Conservation (phyloP, 192 early-diverging fungal species). For the Dissophora globulifera region DNA sequence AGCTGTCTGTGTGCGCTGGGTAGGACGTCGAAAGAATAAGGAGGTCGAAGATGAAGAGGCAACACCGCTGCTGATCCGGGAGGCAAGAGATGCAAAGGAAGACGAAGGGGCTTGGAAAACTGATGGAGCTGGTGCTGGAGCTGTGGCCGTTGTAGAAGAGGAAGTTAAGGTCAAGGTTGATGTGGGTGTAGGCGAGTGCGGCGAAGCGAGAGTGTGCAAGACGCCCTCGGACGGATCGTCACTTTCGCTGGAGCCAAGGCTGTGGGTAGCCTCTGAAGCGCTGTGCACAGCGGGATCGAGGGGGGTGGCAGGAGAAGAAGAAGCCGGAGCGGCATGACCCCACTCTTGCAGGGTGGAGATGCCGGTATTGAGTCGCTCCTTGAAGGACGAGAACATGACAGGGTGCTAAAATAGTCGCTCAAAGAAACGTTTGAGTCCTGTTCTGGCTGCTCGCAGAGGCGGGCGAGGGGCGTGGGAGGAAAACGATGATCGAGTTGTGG, state of each 20-base stretch:
- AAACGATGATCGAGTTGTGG: no score
- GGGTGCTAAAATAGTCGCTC: background rate
- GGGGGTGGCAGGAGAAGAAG: background rate
- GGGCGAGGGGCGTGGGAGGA: no score
- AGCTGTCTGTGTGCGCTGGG: slow-evolving; percentile 2
- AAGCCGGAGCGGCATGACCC: background rate
- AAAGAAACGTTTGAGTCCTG: no score
- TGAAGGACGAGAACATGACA: slow-evolving; percentile 45
- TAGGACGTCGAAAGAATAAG: slow-evolving; percentile 36
- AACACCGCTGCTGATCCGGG: slow-evolving; percentile 27
- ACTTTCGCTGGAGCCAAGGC: background rate
- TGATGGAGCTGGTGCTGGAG: no score
- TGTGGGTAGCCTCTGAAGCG: background rate
- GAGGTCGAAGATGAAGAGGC: slow-evolving; percentile 9
- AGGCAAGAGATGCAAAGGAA: slow-evolving; percentile 22
- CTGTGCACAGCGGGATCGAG: background rate
- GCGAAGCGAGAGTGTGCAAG: background rate
- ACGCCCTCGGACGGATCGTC: background rate
- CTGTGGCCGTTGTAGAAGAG: background rate
- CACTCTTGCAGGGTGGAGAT: slow-evolving; percentile 32
- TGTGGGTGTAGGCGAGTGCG: slow-evolving; percentile 15
- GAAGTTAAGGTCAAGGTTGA: background rate
- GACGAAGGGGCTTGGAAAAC: background rate
- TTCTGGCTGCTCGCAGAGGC: no score
- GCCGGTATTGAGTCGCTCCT: slow-evolving; percentile 41